phyloP scores from a whole-genome alignment of 345 rosid genomes.

The Gossypium herbaceum region DNA sequence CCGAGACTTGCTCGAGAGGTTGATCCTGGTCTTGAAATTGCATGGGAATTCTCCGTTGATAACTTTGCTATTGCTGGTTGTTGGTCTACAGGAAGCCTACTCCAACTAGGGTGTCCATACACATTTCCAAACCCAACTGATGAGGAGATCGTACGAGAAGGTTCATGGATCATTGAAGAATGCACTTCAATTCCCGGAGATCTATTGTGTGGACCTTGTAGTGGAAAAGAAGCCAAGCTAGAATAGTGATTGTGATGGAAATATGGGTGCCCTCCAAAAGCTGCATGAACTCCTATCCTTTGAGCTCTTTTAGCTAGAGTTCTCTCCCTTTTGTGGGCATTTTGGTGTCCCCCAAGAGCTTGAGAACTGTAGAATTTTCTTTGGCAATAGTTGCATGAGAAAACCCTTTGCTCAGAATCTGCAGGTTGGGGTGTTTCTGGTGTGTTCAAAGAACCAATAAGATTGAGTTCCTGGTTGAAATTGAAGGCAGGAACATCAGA shows the following conservation, averaged over 20 bases:
- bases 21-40: slow-evolving; percentile 14
- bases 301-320: slow-evolving; percentile 68
- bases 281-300: slow-evolving; percentile 32
- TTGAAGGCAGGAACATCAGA: slow-evolving; percentile 13
- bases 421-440: slow-evolving; percentile 26
- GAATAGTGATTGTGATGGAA: slow-evolving; percentile 29
- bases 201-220: slow-evolving; percentile 43
- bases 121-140: slow-evolving; percentile 26
- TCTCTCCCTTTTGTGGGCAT: slow-evolving; percentile 82
- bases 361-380: slow-evolving; percentile 87
- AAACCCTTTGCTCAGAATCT: slow-evolving; percentile 46
- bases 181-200: slow-evolving; percentile 63
- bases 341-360: slow-evolving; percentile 90
- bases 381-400: slow-evolving; percentile 84
- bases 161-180: slow-evolving; percentile 51
- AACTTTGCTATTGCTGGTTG: slow-evolving; percentile 58
- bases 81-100: slow-evolving; percentile 41
- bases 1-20: slow-evolving; percentile 25
- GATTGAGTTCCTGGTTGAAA: slow-evolving; percentile 58
- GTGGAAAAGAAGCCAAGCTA: slow-evolving; percentile 48
- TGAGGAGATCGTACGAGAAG: slow-evolving; percentile 23
- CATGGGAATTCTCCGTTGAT: slow-evolving; percentile 29
- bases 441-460: slow-evolving; percentile 44
- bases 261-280: slow-evolving; percentile 56
- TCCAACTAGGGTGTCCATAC: slow-evolving; percentile 38